Base-by-base conservation (phyloP, 1,284 basidiomycete genomes). In the Thelephora terrestris region DNA sequence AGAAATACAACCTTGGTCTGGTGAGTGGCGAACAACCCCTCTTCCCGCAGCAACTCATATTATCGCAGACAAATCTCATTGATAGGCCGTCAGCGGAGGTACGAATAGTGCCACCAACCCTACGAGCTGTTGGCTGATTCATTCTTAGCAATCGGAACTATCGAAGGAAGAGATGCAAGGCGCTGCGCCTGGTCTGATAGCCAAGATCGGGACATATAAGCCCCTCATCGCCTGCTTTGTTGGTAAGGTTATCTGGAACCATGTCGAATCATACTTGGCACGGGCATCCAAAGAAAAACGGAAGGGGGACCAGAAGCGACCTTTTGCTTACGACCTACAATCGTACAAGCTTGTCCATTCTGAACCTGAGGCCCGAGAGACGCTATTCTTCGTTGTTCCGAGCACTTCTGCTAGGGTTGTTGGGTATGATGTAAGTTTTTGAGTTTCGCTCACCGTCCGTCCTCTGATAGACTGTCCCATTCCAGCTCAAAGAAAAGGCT, bases 171-270 rank as follows among this genome's bases (percentile, higher is more conserved):
- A 64, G 34, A 57, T 59, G 50, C 50, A 53, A 0, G 52, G 48
- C 1, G 61, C 60, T 16, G 61, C 60, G 0, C 61, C 62, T 3
- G 52, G 43, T 1, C 65, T 91, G 5, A 65, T 86, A 0, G 53
- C 52, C 4, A 90, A 88, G 58, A 64, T 90, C 23, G 55, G 63
- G 0, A 60, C 54, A n/a, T 69, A 70, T 52, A 71, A 70, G 2
- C 86, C 86, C 0, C 67, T 67, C 2, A 66, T 84, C 4, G 72
- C 86, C 0, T 84, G 82, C 54, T 85, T 88, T 56, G 79, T 88
- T 4, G 86, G 86, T 0, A 74, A 85, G 50, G 74, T 72, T 32
- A 87, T 89, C 27, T 82, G 82, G 64, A 71, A 77, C 32, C 65
- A 68, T 5, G 71, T 79, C 48, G 72, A 73, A 47, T 58, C 59